A percentile compares a stretch with the other conserved stretches of the same genome.
Evolutionary conservation across 139 green algal species (phyloP).

Genomic region (Microglena sp.): DNA sequence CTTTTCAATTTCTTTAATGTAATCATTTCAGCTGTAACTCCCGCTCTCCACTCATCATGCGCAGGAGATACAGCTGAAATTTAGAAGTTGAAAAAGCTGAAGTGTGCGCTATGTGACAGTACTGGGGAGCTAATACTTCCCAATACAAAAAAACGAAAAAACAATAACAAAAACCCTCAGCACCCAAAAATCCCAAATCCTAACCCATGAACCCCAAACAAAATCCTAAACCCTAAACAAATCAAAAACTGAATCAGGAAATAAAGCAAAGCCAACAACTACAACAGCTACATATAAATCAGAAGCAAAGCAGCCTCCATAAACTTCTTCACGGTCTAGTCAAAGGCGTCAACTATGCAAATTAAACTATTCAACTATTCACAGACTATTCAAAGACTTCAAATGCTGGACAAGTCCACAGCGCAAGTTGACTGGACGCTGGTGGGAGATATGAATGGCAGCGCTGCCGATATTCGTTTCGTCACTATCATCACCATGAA

Average conservation of each 20-base stretch:
- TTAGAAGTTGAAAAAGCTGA: no score
- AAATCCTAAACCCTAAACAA: no score
- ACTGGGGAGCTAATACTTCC: no score
- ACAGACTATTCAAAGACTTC: neutral
- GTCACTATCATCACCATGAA: neutral
- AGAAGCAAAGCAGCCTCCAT: neutral
- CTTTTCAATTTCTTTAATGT: no score
- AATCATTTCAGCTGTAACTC: no score
- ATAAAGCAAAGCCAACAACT: neutral
- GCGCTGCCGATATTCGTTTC: neutral
- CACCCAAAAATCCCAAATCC: no score
- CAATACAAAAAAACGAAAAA: no score
- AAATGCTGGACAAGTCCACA: conserved; percentile 4
- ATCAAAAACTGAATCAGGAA: neutral
- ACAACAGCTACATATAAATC: neutral
- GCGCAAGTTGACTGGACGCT: neutral
- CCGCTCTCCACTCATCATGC: no score
- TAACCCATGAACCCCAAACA: no score
- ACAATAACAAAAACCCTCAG: no score
- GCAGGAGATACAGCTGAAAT: no score
- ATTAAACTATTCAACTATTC: neutral
- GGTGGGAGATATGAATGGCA: neutral
- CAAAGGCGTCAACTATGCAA: neutral
- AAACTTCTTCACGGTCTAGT: neutral
- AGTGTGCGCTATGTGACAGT: no score